Conservation (phyloP, 108 stramenopile species). For the Skeletonema costatum region DNA sequence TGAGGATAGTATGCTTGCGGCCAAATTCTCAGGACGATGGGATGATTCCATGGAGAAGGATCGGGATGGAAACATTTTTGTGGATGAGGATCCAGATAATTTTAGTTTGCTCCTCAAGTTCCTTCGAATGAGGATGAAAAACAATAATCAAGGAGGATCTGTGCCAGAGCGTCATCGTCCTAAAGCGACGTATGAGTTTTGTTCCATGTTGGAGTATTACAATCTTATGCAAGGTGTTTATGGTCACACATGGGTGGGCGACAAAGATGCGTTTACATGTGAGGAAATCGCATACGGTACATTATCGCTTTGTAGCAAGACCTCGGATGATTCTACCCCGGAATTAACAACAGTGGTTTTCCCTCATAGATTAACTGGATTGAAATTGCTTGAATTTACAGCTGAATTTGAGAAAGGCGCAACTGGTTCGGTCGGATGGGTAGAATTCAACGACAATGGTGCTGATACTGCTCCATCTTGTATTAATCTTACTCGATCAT, state of each 20-base stretch:
- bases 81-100: constrained; percentile 8
- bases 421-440: background rate
- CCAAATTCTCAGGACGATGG: constrained; percentile 18
- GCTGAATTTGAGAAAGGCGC: background rate
- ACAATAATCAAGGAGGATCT: background rate
- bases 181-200: background rate
- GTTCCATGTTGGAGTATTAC: background rate
- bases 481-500: too few relatives aligned
- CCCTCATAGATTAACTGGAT: background rate
- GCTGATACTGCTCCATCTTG: too few relatives aligned
- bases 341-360: background rate
- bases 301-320: background rate
- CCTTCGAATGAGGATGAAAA: background rate
- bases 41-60: constrained; percentile 24
- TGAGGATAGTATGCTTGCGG: constrained; percentile 15
- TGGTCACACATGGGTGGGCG: background rate
- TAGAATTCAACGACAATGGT: too few relatives aligned
- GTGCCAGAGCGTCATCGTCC: background rate
- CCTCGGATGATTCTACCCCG: background rate
- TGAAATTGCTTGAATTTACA: background rate
- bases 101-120: constrained; percentile 2
- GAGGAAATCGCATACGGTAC: background rate
- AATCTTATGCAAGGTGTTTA: background rate
- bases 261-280: background rate
- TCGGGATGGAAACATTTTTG: constrained; percentile 19